Base-by-base conservation (phyloP, 169 alveolate genomes). In the Plasmodium gaboni region DNA sequence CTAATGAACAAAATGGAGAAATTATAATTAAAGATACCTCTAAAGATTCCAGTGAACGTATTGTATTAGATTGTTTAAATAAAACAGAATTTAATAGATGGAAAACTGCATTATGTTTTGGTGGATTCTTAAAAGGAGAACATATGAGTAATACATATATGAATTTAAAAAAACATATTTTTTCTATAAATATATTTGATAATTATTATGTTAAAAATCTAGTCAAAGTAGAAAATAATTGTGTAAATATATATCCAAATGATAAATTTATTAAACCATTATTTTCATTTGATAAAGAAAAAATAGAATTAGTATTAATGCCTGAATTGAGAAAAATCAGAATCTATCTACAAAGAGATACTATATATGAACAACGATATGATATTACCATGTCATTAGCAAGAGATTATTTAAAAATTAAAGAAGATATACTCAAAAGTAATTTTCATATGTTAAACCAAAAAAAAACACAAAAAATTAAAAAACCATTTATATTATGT, bases 51-150 rank as follows among this genome's bases (percentile, higher is more conserved):
- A 65, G 78, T 55, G 78, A 90, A 50, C 68, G 48, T 69, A 91
- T 94, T 68, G 91, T 86, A 32, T 88, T 94, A 12, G 95, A 94
- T 68, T 94, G 96, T 86, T 69, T 89, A 24, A 87, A 80, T 72
- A 88, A 93, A 64, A 87, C 71, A 8, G 95, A 92, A 69, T 92
- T 90, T 86, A 73, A 85, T 51, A 88, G 95, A 59, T 94, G 96
- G 96, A 85, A 92, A 85, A 89, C 72, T 12, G 96, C 96, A 13
- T 61, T 94, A 51, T 61, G 88, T 48, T 92, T 94, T 63, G 95
- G 94, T 64, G 96, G 96, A 19, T 94, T 94, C 74, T 12, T 94
- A 42, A 73, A 72, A 70, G 88, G 73, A 19, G 55, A 53, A 17
- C 59, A 60, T 65, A 15, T 70, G 48, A 65, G 59, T 50, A 59